Conservation (phyloP, 805 yeast species). For the Tanozyma kutaoensis region DNA sequence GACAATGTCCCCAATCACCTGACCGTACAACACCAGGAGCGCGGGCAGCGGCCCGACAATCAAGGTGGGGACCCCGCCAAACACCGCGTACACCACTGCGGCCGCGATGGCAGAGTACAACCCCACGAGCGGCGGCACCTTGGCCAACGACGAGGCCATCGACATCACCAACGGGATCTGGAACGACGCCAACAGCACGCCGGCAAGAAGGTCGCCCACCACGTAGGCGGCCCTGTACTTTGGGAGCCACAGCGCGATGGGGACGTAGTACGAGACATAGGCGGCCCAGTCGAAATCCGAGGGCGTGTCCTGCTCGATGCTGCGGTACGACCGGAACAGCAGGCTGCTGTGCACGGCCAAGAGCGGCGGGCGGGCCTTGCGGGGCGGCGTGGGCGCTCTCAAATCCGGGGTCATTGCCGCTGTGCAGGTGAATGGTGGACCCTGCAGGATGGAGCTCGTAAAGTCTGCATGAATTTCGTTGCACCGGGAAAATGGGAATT, state of each 20-base stretch:
- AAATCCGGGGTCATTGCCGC: too few relatives aligned
- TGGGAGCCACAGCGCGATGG: constrained; percentile 56
- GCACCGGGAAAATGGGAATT: too few relatives aligned
- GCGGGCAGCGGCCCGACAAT: constrained; percentile 91
- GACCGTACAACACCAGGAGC: constrained; percentile 72
- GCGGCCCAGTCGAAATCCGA: too few relatives aligned
- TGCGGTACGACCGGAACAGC: too few relatives aligned
- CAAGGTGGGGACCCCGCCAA: constrained; percentile 83
- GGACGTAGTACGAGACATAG: constrained; percentile 47
- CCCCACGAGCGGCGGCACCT: constrained; percentile 72
- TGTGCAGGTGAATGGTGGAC: too few relatives aligned
- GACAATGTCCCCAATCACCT: constrained; percentile 37
- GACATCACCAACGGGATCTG: constrained; percentile 77
- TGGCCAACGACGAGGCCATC: constrained; percentile 74
- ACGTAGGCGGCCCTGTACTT: constrained; percentile 28
- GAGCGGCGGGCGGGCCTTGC: too few relatives aligned
- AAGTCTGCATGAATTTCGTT: too few relatives aligned
- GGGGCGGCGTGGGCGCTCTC: too few relatives aligned
- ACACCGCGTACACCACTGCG: constrained; percentile 61
- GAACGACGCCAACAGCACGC: constrained; percentile 77
- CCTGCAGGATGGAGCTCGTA: too few relatives aligned
- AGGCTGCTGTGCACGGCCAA: too few relatives aligned
- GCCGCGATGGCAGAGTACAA: constrained; percentile 64
- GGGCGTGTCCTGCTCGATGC: too few relatives aligned
- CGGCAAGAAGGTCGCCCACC: constrained; percentile 63